Evolutionary conservation across 2,329 filamentous ascomycete genomes (phyloP).

Genomic region (Metarhizium rileyi): DNA sequence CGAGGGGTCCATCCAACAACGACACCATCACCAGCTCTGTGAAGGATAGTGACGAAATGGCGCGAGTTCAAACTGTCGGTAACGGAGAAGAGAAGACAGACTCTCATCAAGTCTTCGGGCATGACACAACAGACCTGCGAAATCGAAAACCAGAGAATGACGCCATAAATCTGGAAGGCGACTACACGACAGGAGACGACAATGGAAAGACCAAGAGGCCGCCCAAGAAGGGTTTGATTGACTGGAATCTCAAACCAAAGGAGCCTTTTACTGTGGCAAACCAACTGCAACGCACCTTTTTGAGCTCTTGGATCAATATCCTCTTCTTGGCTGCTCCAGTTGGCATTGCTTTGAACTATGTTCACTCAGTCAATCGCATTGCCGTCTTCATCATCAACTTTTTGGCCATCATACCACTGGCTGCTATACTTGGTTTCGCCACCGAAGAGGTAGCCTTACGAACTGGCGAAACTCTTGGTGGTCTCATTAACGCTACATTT

Average conservation of each 20-base stretch:
- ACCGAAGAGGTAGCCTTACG: constrained; percentile 82
- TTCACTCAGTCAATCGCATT: constrained; percentile 42
- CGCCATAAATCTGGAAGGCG: constrained; percentile 8
- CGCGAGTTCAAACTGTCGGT: constrained; percentile 10
- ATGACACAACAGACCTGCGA: constrained; percentile 16
- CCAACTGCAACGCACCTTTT: constrained; percentile 63
- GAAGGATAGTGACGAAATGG: constrained; percentile 13
- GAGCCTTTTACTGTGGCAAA: constrained; percentile 49
- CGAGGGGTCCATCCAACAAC: constrained; percentile 15
- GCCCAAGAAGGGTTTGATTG: constrained; percentile 28
- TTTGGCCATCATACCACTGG: constrained; percentile 82
- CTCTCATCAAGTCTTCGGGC: constrained; percentile 13
- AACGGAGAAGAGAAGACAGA: constrained; percentile 11
- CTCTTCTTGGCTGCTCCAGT: constrained; percentile 68
- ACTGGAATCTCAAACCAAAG: constrained; percentile 39
- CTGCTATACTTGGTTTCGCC: constrained; percentile 75
- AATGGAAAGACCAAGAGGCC: constrained; percentile 13
- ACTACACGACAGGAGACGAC: constrained; percentile 15
- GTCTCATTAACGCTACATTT: constrained; percentile 82
- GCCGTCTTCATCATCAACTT: constrained; percentile 84
- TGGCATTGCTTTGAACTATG: constrained; percentile 67
- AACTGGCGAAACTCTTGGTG: constrained; percentile 77
- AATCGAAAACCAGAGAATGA: constrained; percentile 23
- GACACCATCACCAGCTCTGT: constrained; percentile 15
- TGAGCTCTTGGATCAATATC: constrained; percentile 82